Conservation (phyloP, 2,329 filamentous ascomycete species). For the Acephala macrosclerotiorum region DNA sequence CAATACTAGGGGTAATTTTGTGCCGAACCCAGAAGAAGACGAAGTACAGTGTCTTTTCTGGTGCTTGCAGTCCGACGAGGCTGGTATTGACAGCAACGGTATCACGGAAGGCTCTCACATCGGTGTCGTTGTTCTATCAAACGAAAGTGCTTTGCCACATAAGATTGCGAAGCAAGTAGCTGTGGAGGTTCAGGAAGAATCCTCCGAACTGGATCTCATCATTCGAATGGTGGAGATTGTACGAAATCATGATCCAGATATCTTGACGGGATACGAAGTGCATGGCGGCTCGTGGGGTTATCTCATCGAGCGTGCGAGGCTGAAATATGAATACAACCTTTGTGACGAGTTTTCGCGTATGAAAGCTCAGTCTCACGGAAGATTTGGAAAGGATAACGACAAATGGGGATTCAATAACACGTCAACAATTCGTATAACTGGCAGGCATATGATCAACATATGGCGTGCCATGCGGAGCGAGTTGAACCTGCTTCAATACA, state of each 20-base stretch:
- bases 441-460: conserved; percentile 94
- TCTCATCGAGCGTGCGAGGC: conserved; percentile 84
- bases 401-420: conserved; percentile 95
- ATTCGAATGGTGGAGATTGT: conserved; percentile 89
- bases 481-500: conserved; percentile 90
- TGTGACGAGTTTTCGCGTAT: conserved; percentile 92
- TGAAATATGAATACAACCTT: conserved; percentile 89
- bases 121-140: conserved; percentile 77
- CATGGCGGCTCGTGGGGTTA: conserved; percentile 96
- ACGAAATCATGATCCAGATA: conserved; percentile 83
- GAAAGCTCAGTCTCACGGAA: conserved; percentile 81
- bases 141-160: conserved; percentile 63
- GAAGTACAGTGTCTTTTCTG: conserved; percentile 90
- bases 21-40: conserved; percentile 90
- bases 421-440: conserved; percentile 90
- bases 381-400: conserved; percentile 86
- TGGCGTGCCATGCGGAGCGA: conserved; percentile 97
- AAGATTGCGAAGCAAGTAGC: conserved; percentile 68
- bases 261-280: conserved; percentile 93
- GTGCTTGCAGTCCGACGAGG: conserved; percentile 82
- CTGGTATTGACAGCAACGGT: conserved; percentile 57
- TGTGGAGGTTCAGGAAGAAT: conserved; percentile 75
- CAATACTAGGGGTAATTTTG: conserved; percentile 80
- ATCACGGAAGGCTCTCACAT: conserved; percentile 59
- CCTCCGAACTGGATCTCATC: conserved; percentile 83